Evolutionary conservation across 441 rosid species (phyloP), one percentile per base, ranked within the genome.

Genomic region (Capsella rubella): DNA sequence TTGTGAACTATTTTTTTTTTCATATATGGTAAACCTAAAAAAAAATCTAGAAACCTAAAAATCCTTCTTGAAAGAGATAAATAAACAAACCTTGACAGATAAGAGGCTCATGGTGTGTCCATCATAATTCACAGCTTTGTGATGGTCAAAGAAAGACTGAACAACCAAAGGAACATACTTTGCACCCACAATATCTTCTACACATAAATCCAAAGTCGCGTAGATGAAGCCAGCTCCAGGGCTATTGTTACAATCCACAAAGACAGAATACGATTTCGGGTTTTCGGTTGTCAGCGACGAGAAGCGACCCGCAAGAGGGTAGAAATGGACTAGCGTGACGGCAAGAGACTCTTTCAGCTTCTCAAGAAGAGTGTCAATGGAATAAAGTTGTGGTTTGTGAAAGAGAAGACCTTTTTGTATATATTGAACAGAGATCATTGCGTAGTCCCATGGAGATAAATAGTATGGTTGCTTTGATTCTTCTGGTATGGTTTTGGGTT

Each of bases 351-450:
- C 71, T 65, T 71, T 81, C 27, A 91, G 83, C 67, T 74, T 82
- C 10, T 79, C 70, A 65, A 86, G 47, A 25, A 85, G 18, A 52
- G 80, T 57, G 0, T 39, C 49, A 62, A 82, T 76, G 82, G 86
- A 82, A 51, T 57, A 16, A 12, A 63, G 46, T 4, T 83, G 8
- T 25, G 66, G 75, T 56, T 91, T 89, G 64, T 72, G 68, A 39
- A 79, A 90, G 67, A 89, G 85, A 35, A 83, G 87, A 25, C 98
- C 95, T 59, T 85, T 87, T 49, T 93, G 97, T 64, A 89, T 89
- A 73, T 90, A 88, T 0, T 87, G 87, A 5, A 71, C 82, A 8
- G 90, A 82, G 18, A 93, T 74, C 91, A 90, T 84, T 5, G 76
- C 77, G 1, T 84, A 85, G 78, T 90, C 93, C 88, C 89, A 90